These are phyloP conservation scores for Cucumis melo DNA, from an alignment of 306 rosid species.

Conservation along the genomic window DNA sequence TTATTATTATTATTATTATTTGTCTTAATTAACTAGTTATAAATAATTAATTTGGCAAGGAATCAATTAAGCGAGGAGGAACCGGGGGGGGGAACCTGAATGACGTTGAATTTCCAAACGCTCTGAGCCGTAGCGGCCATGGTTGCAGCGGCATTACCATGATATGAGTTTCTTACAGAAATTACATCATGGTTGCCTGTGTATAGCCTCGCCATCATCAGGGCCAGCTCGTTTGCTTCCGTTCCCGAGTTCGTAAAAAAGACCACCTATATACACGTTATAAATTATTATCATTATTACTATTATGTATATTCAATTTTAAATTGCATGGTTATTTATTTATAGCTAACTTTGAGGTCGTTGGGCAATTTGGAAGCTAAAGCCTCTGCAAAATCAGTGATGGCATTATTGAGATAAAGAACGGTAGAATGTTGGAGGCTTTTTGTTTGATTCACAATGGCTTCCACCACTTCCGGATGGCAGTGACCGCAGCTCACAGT, in stretches of 20 bases:
- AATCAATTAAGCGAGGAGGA: too few relatives aligned
- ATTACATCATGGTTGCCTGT: slow-evolving; percentile 74
- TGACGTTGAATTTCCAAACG: slow-evolving; percentile 66
- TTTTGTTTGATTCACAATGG: slow-evolving; percentile 55
- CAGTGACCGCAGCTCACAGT: slow-evolving; percentile 98
- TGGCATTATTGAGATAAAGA: slow-evolving; percentile 58
- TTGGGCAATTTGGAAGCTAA: slow-evolving; percentile 69
- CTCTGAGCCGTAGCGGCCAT: slow-evolving; percentile 91
- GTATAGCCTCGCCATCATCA: slow-evolving; percentile 59
- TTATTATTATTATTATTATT: too few relatives aligned
- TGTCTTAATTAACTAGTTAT: too few relatives aligned
- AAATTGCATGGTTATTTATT: too few relatives aligned
- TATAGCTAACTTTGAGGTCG: slow-evolving; percentile 48
- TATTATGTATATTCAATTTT: too few relatives aligned
- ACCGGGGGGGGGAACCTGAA: slow-evolving; percentile 29
- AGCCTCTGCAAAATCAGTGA: slow-evolving; percentile 74
- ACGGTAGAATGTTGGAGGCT: slow-evolving; percentile 78
- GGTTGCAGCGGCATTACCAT: slow-evolving; percentile 75
- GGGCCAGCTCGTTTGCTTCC: slow-evolving; percentile 89
- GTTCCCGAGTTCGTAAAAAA: slow-evolving; percentile 97
- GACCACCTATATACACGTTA: slow-evolving; percentile 23
- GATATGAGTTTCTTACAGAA: slow-evolving; percentile 74
- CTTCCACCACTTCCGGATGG: slow-evolving; percentile 84
- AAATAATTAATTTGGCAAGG: too few relatives aligned
- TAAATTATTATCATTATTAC: too few relatives aligned